Percentiles rank a stretch among this genome's conserved stretches.
Conservation (phyloP, 1,284 basidiomycete species). For the Pseudomicrostroma phylloplanum region DNA sequence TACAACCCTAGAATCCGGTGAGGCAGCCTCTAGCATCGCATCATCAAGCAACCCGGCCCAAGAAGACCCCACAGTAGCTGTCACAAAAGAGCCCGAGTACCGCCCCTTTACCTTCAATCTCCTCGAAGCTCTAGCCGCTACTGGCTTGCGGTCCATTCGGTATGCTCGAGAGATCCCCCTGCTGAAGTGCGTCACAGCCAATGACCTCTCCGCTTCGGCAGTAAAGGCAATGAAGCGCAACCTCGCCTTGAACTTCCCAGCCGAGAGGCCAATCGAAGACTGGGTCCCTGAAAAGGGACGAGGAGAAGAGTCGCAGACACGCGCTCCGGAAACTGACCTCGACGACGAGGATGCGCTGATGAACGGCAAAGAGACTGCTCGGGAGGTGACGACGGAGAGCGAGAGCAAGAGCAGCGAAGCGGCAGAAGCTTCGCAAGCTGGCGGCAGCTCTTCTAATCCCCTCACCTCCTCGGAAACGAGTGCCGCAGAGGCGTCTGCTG, state of each 20-base stretch:
- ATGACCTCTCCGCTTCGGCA: constrained; percentile 80
- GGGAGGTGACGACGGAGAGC: neutral
- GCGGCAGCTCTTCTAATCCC: neutral
- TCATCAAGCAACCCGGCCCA: neutral
- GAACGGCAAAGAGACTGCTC: neutral
- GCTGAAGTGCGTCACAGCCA: constrained; percentile 84
- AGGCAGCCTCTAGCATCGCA: neutral
- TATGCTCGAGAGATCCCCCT: constrained; percentile 96
- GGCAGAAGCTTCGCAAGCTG: constrained; percentile 9
- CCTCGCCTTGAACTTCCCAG: constrained; percentile 78
- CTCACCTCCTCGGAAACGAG: constrained; percentile 3
- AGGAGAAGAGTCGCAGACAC: neutral
- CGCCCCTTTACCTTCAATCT: constrained; percentile 67
- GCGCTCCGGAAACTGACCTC: neutral
- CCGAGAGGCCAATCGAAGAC: constrained; percentile 50
- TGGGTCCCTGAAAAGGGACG: constrained; percentile 14
- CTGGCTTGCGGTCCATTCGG: constrained; percentile 87
- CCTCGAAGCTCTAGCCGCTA: constrained; percentile 92
- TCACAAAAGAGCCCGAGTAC: constrained; percentile 53
- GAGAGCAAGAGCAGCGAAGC: constrained; percentile 4
- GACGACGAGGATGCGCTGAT: neutral
- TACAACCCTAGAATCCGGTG: neutral
- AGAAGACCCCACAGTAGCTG: neutral
- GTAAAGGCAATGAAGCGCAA: constrained; percentile 82
- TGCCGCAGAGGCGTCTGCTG: constrained; percentile 7